These are phyloP conservation scores for Cinnamomum micranthum DNA, from an alignment of 164 flowering plant species.

Conservation along the genomic window DNA sequence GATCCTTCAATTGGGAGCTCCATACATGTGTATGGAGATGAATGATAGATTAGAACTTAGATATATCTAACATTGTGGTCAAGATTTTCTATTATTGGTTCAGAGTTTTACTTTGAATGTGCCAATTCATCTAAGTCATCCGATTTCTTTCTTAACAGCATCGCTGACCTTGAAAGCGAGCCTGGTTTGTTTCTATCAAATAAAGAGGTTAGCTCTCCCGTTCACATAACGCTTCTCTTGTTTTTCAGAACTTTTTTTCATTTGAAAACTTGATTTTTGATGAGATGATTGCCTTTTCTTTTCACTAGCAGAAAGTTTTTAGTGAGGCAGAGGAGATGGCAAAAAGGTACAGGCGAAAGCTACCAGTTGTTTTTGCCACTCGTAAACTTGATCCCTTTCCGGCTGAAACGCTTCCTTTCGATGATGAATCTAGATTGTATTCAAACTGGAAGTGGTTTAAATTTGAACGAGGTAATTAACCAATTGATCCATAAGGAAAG, in stretches of 20 bases:
- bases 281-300: background rate
- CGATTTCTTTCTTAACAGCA: slow-evolving; percentile 35
- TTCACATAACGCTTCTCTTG: background rate
- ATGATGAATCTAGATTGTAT: slow-evolving; percentile 53
- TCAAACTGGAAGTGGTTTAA: slow-evolving; percentile 91
- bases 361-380: slow-evolving; percentile 30
- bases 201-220: slow-evolving; percentile 58
- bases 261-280: background rate
- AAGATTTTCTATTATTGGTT: background rate
- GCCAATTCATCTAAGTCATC: too few relatives aligned
- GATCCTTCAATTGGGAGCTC: background rate
- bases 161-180: slow-evolving; percentile 84
- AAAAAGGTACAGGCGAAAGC: slow-evolving; percentile 61
- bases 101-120: background rate
- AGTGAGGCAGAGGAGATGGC: slow-evolving; percentile 89
- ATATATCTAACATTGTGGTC: background rate
- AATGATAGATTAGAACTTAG: background rate
- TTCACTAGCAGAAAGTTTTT: slow-evolving; percentile 57
- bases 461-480: slow-evolving; percentile 41
- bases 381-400: slow-evolving; percentile 38
- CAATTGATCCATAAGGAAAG: slow-evolving; percentile 10
- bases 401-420: slow-evolving; percentile 37
- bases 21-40: background rate
- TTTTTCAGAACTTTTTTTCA: background rate
- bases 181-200: slow-evolving; percentile 80